phyloP scores from a whole-genome alignment of 495 filamentous ascomycete species.

The Friedmanniomyces endolithicus region DNA sequence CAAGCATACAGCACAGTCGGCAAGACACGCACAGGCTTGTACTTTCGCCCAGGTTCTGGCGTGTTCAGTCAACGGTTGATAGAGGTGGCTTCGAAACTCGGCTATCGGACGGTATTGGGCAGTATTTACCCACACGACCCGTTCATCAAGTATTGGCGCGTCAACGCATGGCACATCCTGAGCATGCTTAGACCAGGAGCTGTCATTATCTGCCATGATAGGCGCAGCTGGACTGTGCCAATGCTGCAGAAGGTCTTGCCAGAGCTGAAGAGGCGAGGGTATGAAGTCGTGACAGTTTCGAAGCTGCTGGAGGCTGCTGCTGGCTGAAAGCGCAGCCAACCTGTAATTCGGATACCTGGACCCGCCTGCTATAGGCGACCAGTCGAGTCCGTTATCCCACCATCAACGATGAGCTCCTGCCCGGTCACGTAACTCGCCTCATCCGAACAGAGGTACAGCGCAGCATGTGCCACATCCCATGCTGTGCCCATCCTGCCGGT shows the following conservation, averaged over 20 bases:
- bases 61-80: conserved; percentile 63
- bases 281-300: conserved; percentile 54
- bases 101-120: conserved; percentile 59
- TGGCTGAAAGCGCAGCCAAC: neutral
- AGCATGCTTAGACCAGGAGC: conserved; percentile 64
- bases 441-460: conserved; percentile 39
- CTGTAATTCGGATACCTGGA: no score
- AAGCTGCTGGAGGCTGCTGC: conserved; percentile 40
- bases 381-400: conserved; percentile 22
- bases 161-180: conserved; percentile 70
- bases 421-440: conserved; percentile 44
- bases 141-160: conserved; percentile 49
- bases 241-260: conserved; percentile 63
- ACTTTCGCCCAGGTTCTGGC: conserved; percentile 70
- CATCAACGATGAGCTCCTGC: conserved; percentile 43
- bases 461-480: conserved; percentile 42
- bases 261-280: conserved; percentile 53
- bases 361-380: neutral
- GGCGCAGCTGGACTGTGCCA: conserved; percentile 62
- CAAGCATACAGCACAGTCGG: conserved; percentile 39
- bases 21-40: conserved; percentile 28
- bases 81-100: conserved; percentile 39
- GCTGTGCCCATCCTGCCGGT: conserved; percentile 35
- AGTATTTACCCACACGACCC: conserved; percentile 81
- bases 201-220: conserved; percentile 73